These are phyloP conservation scores for Margaritispora aquatica DNA, from an alignment of 495 filamentous ascomycete species.

Conservation along the genomic window DNA sequence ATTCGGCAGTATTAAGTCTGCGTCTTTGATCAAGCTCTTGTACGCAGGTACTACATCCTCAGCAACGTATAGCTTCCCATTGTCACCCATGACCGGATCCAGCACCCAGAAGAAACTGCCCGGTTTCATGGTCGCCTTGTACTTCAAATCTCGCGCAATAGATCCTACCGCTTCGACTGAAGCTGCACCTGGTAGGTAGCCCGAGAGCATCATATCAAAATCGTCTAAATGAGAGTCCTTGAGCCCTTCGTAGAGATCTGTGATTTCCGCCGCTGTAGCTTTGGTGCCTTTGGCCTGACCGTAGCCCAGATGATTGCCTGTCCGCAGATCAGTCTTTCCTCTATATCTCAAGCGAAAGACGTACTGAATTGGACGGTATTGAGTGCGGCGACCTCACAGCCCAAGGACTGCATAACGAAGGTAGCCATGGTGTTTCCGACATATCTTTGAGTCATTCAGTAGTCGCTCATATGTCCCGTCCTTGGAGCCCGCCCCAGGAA, in stretches of 20 bases:
- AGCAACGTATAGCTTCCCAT: slow-evolving; percentile 82
- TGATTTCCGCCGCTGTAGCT: slow-evolving; percentile 74
- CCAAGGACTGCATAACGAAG: slow-evolving; percentile 85
- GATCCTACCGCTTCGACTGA: slow-evolving; percentile 76
- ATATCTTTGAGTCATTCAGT: slow-evolving; percentile 51
- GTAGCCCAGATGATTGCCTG: slow-evolving; percentile 93
- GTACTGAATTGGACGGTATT: slow-evolving; percentile 95
- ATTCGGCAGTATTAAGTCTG: slow-evolving; percentile 91
- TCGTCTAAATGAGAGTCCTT: slow-evolving; percentile 73
- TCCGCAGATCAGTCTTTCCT: neutral
- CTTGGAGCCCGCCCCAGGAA: neutral
- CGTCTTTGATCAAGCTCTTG: slow-evolving; percentile 65
- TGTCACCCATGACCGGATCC: slow-evolving; percentile 97
- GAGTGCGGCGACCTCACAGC: slow-evolving; percentile 86
- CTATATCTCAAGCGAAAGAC: slow-evolving; percentile 18
- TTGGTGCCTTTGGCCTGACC: slow-evolving; percentile 75
- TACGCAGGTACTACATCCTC: slow-evolving; percentile 90
- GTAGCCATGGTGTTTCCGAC: slow-evolving; percentile 95
- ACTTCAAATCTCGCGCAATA: slow-evolving; percentile 75
- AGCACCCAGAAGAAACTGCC: slow-evolving; percentile 96
- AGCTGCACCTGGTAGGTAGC: slow-evolving; percentile 82
- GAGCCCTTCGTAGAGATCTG: slow-evolving; percentile 77
- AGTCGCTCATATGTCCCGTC: neutral
- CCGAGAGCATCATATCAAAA: slow-evolving; percentile 89
- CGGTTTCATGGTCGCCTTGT: slow-evolving; percentile 51